A percentile compares a stretch with the other conserved stretches of the same genome.
Conservation (phyloP, 331 rosid genomes). For the Cydonia oblonga region DNA sequence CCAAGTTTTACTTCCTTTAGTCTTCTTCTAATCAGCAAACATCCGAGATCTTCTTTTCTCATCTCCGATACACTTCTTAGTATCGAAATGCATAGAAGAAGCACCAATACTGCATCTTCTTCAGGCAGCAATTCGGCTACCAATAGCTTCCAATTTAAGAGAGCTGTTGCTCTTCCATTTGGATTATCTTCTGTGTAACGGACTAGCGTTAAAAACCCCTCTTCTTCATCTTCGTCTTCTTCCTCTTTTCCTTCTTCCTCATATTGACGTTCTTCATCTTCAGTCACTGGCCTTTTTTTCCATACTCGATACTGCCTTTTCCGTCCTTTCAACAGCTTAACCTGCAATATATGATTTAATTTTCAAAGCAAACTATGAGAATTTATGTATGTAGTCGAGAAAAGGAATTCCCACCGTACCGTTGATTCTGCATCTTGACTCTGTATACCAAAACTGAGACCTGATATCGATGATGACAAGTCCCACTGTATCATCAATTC, state of each 20-base stretch:
- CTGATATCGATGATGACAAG: slow-evolving; percentile 35
- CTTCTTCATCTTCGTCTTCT: slow-evolving; percentile 42
- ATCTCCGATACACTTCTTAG: slow-evolving; percentile 67
- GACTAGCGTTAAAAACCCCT: slow-evolving; percentile 54
- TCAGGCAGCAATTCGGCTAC: slow-evolving; percentile 66
- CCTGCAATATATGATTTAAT: slow-evolving; percentile 29
- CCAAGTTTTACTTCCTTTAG: slow-evolving; percentile 50
- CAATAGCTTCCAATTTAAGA: slow-evolving; percentile 67
- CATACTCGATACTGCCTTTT: slow-evolving; percentile 50
- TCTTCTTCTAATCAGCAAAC: slow-evolving; percentile 61
- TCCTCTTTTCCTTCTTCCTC: slow-evolving; percentile 17
- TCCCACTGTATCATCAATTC: slow-evolving; percentile 58
- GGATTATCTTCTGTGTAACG: slow-evolving; percentile 65
- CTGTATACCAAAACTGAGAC: slow-evolving; percentile 48
- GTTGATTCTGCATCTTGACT: slow-evolving; percentile 41
- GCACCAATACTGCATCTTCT: slow-evolving; percentile 70
- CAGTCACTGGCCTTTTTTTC: slow-evolving; percentile 18
- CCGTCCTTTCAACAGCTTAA: slow-evolving; percentile 66
- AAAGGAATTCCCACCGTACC: slow-evolving; percentile 29
- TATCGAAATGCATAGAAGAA: slow-evolving; percentile 65
- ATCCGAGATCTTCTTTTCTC: slow-evolving; percentile 63
- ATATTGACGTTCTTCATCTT: slow-evolving; percentile 8
- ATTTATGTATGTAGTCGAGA: background rate
- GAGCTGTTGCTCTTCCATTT: slow-evolving; percentile 66
- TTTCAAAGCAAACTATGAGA: slow-evolving; percentile 7